A percentile compares a stretch with the other conserved stretches of the same genome.
Evolutionary conservation across 2,329 filamentous ascomycete species (phyloP).

Genomic region (Aspergillus felis): DNA sequence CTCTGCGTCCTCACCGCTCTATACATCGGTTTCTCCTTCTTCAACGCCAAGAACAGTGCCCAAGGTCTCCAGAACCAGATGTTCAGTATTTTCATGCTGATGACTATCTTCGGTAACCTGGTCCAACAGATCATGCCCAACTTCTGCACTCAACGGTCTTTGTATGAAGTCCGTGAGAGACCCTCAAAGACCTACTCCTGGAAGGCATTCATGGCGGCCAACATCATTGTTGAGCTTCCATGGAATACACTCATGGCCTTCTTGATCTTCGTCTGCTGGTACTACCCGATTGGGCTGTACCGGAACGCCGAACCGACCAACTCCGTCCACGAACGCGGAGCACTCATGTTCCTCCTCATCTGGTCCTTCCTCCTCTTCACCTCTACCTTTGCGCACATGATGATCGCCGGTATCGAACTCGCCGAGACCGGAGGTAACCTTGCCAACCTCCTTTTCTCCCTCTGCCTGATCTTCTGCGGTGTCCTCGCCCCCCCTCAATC

Average conservation of each 20-base stretch:
- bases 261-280: constrained; percentile 62
- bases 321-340: constrained; percentile 52
- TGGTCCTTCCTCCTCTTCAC: constrained; percentile 68
- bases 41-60: constrained; percentile 66
- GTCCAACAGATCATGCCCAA: constrained; percentile 55
- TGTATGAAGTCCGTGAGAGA: constrained; percentile 59
- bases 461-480: constrained; percentile 58
- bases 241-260: constrained; percentile 61
- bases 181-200: constrained; percentile 71
- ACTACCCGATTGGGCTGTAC: constrained; percentile 58
- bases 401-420: constrained; percentile 65
- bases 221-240: constrained; percentile 68
- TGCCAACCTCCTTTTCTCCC: constrained; percentile 56
- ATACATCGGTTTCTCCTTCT: constrained; percentile 84
- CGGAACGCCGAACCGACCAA: constrained; percentile 39
- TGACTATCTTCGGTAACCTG: constrained; percentile 69
- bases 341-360: constrained; percentile 61
- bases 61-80: constrained; percentile 88
- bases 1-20: constrained; percentile 65
- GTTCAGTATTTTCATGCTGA: constrained; percentile 83
- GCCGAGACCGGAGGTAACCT: constrained; percentile 65
- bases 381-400: constrained; percentile 69
- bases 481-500: constrained; percentile 50
- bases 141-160: constrained; percentile 55
- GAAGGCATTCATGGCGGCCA: constrained; percentile 67